Conservation (phyloP, 345 rosid species). For the Noccaea caerulescens region DNA sequence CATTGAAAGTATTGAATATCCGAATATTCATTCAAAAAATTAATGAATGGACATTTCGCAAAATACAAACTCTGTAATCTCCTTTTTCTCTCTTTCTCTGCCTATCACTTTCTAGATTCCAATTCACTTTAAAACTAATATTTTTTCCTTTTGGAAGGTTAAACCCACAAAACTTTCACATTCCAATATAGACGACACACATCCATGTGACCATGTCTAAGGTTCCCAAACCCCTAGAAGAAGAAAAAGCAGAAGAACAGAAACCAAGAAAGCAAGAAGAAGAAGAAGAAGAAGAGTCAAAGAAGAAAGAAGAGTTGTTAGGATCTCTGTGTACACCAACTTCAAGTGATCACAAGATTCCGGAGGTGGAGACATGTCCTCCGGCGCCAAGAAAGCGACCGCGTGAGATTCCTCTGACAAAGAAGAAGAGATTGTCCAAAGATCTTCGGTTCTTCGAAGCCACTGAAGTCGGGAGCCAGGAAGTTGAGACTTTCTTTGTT, state of each 20-base stretch:
- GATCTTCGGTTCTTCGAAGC: constrained; percentile 46
- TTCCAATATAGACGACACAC: constrained; percentile 29
- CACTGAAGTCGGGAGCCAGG: constrained; percentile 42
- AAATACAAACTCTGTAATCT: constrained; percentile 21
- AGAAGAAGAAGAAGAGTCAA: constrained; percentile 24
- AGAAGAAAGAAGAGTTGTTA: constrained; percentile 34
- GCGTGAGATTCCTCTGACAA: constrained; percentile 38
- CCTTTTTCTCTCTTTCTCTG: background rate
- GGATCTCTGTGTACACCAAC: constrained; percentile 42
- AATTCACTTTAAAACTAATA: constrained; percentile 31
- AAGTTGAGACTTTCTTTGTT: constrained; percentile 46
- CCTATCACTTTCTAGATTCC: constrained; percentile 35
- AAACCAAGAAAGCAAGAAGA: constrained; percentile 24
- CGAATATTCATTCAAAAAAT: constrained; percentile 36
- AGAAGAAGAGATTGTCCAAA: constrained; percentile 37
- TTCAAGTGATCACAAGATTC: constrained; percentile 45
- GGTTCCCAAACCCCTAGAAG: constrained; percentile 39
- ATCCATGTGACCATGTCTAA: constrained; percentile 48
- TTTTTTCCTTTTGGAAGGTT: constrained; percentile 36
- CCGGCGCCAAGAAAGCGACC: constrained; percentile 44
- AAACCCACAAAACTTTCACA: constrained; percentile 39
- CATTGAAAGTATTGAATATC: constrained; percentile 17
- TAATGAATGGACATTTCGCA: constrained; percentile 33
- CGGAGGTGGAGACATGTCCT: constrained; percentile 42
- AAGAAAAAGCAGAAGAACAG: constrained; percentile 27